Evolutionary conservation across 208 protist genomes (phyloP), one percentile per base, ranked within the genome.

Genomic region (Trypanosoma scelopori): DNA sequence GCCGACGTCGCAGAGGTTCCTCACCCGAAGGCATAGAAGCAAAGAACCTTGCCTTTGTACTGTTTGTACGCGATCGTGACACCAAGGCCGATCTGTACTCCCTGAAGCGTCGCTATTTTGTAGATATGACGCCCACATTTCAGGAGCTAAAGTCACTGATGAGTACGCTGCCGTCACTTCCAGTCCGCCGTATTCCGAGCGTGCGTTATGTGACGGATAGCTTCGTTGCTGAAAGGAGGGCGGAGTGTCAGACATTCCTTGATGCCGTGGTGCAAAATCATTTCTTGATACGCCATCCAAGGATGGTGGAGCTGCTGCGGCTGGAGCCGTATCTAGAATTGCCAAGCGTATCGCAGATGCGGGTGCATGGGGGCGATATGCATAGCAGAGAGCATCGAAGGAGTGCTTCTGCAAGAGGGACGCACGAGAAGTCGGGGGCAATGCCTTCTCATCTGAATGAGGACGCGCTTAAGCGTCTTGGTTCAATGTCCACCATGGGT

Each of bases 141-240:
- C 39, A 52, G 20, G 62, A 68, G 39, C 28, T 68, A 39, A 68
- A 68, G 41, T 59, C 52, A 12, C 23, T 68, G 28, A 59, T 68
- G 62, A 22, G 43, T 52, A 57, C 62, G 15, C 41, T 68, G 12
- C 84, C 80, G 0, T 35, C 55, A 5, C 23, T 81, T 28, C 80
- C 84, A 11, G 27, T 39, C 16, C 75, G 64, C 50, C 65, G 80
- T 7, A 37, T 89, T 42, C 80, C 80, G 7, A 83, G 72, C 46
- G 32, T 77, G 30, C 71, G 84, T 45, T 72, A 85, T 25, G 84
- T 82, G 5, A 80, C 79, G 0, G 77, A 81, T 20, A 63, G 46
- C n/a, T 90, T 83, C 71, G 66, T 75, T 25, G 78, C 81, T 57
- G 78, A 84, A 65, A 78, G 80, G 2, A 78, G 78, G 6, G 48